Conservation (phyloP, 2,329 filamentous ascomycete genomes). For the Diaporthe caulivora region DNA sequence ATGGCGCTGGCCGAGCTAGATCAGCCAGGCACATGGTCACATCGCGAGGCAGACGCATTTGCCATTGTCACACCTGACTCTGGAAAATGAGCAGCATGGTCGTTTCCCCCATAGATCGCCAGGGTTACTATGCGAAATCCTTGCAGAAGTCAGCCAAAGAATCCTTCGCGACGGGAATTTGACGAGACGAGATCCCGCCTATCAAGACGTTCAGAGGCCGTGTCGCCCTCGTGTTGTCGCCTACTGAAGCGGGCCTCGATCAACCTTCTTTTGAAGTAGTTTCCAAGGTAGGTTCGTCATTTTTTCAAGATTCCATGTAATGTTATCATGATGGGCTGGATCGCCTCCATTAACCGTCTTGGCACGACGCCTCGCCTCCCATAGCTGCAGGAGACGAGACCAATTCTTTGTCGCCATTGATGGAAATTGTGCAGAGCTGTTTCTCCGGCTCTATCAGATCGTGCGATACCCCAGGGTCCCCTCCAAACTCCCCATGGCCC, state of each 20-base stretch:
- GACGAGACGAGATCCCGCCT: slow-evolving; percentile 23
- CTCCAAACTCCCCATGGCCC: background rate
- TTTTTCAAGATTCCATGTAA: background rate
- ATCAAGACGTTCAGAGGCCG: slow-evolving; percentile 5
- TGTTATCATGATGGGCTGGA: background rate
- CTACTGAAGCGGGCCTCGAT: background rate
- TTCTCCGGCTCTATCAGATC: slow-evolving; percentile 10
- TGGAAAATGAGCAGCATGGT: background rate
- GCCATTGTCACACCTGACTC: background rate
- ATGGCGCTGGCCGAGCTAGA: background rate
- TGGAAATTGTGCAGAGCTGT: slow-evolving; percentile 25
- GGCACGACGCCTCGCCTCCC: background rate
- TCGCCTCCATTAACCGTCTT: slow-evolving; percentile 19
- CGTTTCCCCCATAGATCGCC: background rate
- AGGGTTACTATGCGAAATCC: background rate
- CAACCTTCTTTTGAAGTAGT: background rate
- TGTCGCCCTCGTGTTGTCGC: background rate
- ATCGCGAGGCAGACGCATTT: background rate
- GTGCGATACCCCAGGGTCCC: background rate
- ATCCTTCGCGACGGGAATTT: slow-evolving; percentile 4
- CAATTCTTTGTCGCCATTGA: slow-evolving; percentile 30
- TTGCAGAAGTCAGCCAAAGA: background rate
- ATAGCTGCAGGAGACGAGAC: background rate
- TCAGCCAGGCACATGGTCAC: slow-evolving; percentile 24
- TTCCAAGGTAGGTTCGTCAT: background rate